Conservation (phyloP, 176 grass and related monocot species). For the Bothriochloa decipiens region DNA sequence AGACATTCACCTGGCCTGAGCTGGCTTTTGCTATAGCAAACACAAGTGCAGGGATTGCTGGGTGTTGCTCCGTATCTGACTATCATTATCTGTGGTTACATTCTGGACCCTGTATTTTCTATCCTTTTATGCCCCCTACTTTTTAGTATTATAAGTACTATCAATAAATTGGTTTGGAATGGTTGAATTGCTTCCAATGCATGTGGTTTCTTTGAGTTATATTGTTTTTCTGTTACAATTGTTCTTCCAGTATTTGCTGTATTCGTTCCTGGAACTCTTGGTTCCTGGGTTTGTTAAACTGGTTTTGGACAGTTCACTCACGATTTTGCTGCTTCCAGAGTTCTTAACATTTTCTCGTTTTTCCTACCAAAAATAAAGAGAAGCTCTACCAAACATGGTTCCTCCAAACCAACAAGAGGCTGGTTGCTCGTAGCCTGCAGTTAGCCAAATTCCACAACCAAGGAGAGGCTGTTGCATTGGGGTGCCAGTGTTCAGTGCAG, state of each 20-base stretch:
- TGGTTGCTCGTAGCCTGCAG: too few species aligned
- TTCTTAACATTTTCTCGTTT: too few species aligned
- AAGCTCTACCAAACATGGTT: too few species aligned
- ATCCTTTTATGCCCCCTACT: conserved; percentile 42
- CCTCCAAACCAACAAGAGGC: too few species aligned
- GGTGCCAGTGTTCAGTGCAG: too few species aligned
- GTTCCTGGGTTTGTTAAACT: too few species aligned
- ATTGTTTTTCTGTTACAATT: not conserved
- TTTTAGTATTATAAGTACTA: not conserved
- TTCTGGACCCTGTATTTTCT: conserved; percentile 44
- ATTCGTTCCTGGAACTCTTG: too few species aligned
- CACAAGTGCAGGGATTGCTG: conserved; percentile 68
- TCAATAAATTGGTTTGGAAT: conserved; percentile 44
- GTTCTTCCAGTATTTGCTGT: not conserved
- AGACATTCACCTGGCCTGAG: conserved; percentile 54
- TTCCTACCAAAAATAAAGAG: too few species aligned
- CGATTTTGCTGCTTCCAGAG: too few species aligned
- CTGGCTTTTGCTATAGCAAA: conserved; percentile 59
- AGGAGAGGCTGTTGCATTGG: too few species aligned
- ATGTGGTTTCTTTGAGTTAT: not conserved
- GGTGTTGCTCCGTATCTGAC: conserved; percentile 43
- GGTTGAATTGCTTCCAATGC: not conserved
- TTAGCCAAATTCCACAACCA: too few species aligned
- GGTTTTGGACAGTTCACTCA: too few species aligned
- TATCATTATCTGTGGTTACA: conserved; percentile 35